Percentiles rank a stretch among this genome's conserved stretches.
These are phyloP conservation scores for Aphanoascus verrucosus DNA, from an alignment of 2,329 filamentous ascomycete genomes.

Conservation along the genomic window DNA sequence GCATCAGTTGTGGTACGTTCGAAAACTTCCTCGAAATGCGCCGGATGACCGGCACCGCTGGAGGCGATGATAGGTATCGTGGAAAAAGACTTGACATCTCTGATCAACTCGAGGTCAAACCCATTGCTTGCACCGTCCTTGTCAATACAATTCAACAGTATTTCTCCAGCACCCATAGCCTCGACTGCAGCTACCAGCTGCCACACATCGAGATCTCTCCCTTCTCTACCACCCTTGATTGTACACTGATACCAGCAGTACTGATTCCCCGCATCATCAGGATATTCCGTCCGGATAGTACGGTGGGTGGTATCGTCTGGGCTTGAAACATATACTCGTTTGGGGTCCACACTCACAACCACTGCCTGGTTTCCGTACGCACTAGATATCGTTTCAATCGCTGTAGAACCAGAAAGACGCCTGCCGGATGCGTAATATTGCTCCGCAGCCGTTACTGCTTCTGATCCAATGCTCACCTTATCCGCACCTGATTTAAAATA, in stretches of 20 bases:
- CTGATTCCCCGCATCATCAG: slow-evolving; percentile 63
- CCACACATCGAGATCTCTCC: slow-evolving; percentile 83
- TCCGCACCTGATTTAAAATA: slow-evolving; percentile 97
- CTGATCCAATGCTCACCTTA: slow-evolving; percentile 93
- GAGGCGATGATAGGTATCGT: slow-evolving; percentile 92
- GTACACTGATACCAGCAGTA: slow-evolving; percentile 98
- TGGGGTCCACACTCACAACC: slow-evolving; percentile 89
- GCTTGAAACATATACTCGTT: slow-evolving; percentile 69
- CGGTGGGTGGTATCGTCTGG: slow-evolving; percentile 62
- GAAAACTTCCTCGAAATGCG: slow-evolving; percentile 87
- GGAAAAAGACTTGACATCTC: slow-evolving; percentile 74
- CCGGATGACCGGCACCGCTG: slow-evolving; percentile 78
- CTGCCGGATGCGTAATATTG: slow-evolving; percentile 67
- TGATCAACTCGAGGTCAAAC: slow-evolving; percentile 86
- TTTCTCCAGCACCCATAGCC: slow-evolving; percentile 89
- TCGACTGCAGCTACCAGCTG: slow-evolving; percentile 83
- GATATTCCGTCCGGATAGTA: slow-evolving; percentile 58
- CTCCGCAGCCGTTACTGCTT: slow-evolving; percentile 86
- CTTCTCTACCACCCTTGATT: slow-evolving; percentile 87
- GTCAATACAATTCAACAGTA: slow-evolving; percentile 95
- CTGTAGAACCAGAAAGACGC: slow-evolving; percentile 66
- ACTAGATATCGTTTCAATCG: slow-evolving; percentile 86
- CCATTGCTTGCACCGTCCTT: slow-evolving; percentile 89
- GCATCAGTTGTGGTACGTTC: slow-evolving; percentile 76
- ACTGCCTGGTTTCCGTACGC: slow-evolving; percentile 96